Evolutionary conservation across 371 early-diverging fungal genomes (phyloP).

Genomic region (Lichtheimia ornata): DNA sequence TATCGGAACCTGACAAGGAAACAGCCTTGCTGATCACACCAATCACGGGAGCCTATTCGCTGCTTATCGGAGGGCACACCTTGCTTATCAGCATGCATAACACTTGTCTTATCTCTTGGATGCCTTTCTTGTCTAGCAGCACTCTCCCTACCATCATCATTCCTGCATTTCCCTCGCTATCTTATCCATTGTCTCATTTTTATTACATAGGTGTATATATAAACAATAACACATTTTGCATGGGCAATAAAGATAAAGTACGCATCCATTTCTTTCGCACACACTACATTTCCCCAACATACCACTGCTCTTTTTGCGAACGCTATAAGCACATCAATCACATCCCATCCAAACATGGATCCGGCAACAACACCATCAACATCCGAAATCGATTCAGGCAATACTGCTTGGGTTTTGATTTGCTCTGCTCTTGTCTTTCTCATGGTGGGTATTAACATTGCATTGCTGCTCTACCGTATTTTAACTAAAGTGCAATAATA

Average conservation of each 20-base stretch:
- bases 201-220: background rate
- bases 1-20: background rate
- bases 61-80: slow-evolving; percentile 1
- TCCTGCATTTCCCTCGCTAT: background rate
- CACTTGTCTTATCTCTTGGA: background rate
- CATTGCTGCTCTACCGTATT: background rate
- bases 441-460: slow-evolving; percentile 29
- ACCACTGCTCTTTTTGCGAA: background rate
- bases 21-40: background rate
- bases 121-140: background rate
- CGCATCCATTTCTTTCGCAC: background rate
- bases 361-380: slow-evolving; percentile 1
- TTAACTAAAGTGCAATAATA: background rate
- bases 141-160: background rate
- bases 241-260: no score
- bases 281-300: background rate
- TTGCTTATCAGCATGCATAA: slow-evolving; percentile 7
- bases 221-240: background rate
- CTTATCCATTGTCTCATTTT: background rate
- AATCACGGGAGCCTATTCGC: background rate
- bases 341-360: background rate
- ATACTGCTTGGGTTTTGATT: slow-evolving; percentile 76
- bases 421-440: slow-evolving; percentile 44
- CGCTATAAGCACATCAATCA: background rate
- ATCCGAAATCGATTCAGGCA: slow-evolving; percentile 49